Percentiles rank a stretch among this genome's conserved stretches.
Conservation (phyloP, 371 early-diverging fungal species). For the Apophysomyces ossiformis region DNA sequence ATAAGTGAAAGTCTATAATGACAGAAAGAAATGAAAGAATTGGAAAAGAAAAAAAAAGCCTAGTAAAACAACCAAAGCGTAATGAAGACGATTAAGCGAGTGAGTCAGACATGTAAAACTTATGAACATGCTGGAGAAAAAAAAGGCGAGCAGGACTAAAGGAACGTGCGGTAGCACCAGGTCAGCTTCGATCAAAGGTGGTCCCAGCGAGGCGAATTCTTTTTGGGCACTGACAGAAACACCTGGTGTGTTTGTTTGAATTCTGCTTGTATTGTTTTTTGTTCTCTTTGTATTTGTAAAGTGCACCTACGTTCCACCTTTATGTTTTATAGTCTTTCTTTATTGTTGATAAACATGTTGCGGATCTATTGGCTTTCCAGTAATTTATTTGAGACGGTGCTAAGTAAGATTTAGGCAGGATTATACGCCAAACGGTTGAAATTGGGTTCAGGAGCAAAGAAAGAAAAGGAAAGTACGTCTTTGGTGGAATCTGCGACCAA, state of each 20-base stretch:
- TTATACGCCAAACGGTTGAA: conserved; percentile 11
- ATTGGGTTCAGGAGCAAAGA: not conserved
- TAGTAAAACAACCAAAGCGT: not conserved
- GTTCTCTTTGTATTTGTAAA: not conserved
- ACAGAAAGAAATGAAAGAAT: too few relatives aligned
- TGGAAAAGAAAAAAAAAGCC: not conserved
- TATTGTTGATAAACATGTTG: not conserved
- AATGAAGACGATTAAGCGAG: not conserved
- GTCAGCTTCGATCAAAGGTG: not conserved
- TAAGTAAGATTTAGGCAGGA: not conserved
- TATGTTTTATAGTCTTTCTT: not conserved
- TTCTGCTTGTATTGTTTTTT: not conserved
- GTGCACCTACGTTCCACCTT: not conserved
- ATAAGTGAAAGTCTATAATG: too few relatives aligned
- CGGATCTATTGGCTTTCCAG: not conserved
- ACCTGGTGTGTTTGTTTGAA: not conserved
- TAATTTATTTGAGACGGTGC: not conserved
- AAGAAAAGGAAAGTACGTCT: conserved; percentile 11
- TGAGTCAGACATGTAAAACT: not conserved
- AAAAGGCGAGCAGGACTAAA: too few relatives aligned
- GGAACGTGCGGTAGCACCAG: not conserved
- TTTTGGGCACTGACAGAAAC: not conserved
- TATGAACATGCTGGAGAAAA: too few relatives aligned
- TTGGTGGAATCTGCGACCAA: conserved; percentile 21
- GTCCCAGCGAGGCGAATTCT: conserved; percentile 1